These are phyloP conservation scores for Globisporangium cylindrosporum DNA, from an alignment of 352 stramenopile species.

Conservation along the genomic window DNA sequence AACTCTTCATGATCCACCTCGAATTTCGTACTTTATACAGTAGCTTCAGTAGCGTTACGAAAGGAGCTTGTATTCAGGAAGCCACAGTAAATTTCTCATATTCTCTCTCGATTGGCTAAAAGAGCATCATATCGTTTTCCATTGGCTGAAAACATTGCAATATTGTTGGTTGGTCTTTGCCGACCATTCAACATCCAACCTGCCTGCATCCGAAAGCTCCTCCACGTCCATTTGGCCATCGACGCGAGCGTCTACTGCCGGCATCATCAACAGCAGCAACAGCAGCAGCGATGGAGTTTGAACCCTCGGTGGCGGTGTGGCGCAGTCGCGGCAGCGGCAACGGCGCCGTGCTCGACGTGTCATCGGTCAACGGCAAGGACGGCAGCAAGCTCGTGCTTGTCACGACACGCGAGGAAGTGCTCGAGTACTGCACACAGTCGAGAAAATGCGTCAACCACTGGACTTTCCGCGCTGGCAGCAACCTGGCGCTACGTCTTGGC, in stretches of 20 bases:
- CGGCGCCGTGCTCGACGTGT: constrained; percentile 42
- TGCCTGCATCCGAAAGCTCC: background rate
- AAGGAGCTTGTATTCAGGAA: background rate
- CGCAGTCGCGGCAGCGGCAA: constrained; percentile 50
- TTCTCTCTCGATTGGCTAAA: background rate
- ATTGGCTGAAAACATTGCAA: constrained; percentile 7
- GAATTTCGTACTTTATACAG: too few species aligned
- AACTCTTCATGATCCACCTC: background rate
- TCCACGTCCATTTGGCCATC: constrained; percentile 9
- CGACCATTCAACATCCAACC: constrained; percentile 9
- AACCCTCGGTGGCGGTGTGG: constrained; percentile 62
- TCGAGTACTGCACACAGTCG: constrained; percentile 58
- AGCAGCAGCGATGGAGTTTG: constrained; percentile 55
- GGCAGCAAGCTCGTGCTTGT: constrained; percentile 58
- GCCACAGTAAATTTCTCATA: background rate
- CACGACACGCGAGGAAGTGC: constrained; percentile 61
- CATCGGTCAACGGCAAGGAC: constrained; percentile 39
- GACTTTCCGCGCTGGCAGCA: constrained; percentile 58
- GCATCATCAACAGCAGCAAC: background rate
- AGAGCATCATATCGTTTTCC: background rate
- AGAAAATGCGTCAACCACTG: constrained; percentile 78
- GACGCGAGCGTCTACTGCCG: background rate
- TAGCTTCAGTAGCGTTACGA: too few species aligned
- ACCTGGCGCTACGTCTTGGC: constrained; percentile 40
- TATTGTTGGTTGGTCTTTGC: constrained; percentile 29